Evolutionary conservation across 2,329 filamentous ascomycete species (phyloP).

Genomic region (Fusarium setosum): DNA sequence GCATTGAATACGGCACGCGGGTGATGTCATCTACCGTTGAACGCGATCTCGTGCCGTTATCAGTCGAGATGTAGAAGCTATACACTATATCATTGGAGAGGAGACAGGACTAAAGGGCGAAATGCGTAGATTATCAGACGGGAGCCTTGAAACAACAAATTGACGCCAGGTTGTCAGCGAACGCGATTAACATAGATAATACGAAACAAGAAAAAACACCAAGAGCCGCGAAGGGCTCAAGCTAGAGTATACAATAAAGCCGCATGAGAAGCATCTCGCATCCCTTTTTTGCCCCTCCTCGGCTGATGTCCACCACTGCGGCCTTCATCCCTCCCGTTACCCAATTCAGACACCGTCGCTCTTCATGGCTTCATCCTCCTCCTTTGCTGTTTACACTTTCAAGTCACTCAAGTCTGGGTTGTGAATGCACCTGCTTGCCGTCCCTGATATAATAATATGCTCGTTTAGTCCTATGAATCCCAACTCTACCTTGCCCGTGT

Average conservation of each 20-base stretch:
- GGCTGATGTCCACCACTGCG: conserved; percentile 6
- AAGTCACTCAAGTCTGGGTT: conserved; percentile 10
- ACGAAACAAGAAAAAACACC: conserved; percentile 36
- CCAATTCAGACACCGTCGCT: background rate
- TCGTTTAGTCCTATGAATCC: conserved; percentile 27
- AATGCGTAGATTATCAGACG: background rate
- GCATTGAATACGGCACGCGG: too few relatives aligned
- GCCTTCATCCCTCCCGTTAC: background rate
- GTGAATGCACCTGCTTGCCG: conserved; percentile 14
- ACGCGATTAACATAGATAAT: conserved; percentile 29
- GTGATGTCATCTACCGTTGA: too few relatives aligned
- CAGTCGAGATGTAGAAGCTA: too few relatives aligned
- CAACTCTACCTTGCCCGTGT: conserved; percentile 16
- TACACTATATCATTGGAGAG: too few relatives aligned
- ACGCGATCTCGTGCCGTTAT: too few relatives aligned
- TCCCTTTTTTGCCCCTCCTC: conserved; percentile 29
- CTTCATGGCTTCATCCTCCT: background rate
- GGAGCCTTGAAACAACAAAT: conserved; percentile 14
- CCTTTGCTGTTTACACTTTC: background rate
- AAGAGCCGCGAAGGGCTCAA: conserved; percentile 30
- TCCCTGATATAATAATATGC: conserved; percentile 23
- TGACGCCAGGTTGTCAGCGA: conserved; percentile 37
- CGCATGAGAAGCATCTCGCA: conserved; percentile 23
- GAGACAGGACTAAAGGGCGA: background rate
- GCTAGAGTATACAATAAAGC: conserved; percentile 42